Evolutionary conservation across 768 basidiomycete genomes (phyloP), one percentile per base, ranked within the genome.

Genomic region (Termitomyces titanicus): DNA sequence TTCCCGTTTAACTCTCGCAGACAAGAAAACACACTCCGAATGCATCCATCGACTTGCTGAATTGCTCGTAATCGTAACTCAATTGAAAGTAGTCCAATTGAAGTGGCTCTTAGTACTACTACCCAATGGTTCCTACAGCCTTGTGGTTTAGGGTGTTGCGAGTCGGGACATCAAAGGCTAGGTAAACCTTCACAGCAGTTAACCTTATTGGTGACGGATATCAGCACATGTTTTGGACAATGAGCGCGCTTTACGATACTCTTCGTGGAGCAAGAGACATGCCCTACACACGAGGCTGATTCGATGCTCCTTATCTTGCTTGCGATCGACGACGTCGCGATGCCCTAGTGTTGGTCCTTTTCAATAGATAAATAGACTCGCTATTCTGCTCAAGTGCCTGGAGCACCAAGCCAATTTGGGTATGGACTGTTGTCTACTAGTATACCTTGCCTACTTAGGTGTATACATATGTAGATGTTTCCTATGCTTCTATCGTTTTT

Each of bases 251-350:
- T 25, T 42, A 33, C 38, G 27, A 37, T 48, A 20, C 24, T 44
- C 43, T 39, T 54, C 34, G 27, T 33, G 44, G 51, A 50, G 46
- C 29, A 15, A 24, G 47, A 31, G 17, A 40, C 59, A 57, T 39
- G 59, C 48, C n/a, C 6, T 34, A 5, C 22, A 27, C 55, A 57
- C 34, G 59, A 60, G 59, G 59, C 40, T 31, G 51, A 53, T 60
- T 40, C n/a, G 17, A 51, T 34, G 11, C 11, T n/a, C n/a, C 47
- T 56, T 56, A 60, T 56, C 52, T 56, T n/a, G 25, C 35, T 57
- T 15, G 31, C 24, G 29, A 51, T 56, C 47, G 53, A 34, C 31
- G 48, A 31, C 59, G 55, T 55, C 55, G 57, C 59, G 51, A 38
- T 42, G 27, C 45, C 39, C 34, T 13, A 22, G 35, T 20, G 43